A percentile compares a stretch with the other conserved stretches of the same genome.
phyloP scores from a whole-genome alignment of 2,329 filamentous ascomycete genomes.

The Pseudocercospora pini-densiflorae region DNA sequence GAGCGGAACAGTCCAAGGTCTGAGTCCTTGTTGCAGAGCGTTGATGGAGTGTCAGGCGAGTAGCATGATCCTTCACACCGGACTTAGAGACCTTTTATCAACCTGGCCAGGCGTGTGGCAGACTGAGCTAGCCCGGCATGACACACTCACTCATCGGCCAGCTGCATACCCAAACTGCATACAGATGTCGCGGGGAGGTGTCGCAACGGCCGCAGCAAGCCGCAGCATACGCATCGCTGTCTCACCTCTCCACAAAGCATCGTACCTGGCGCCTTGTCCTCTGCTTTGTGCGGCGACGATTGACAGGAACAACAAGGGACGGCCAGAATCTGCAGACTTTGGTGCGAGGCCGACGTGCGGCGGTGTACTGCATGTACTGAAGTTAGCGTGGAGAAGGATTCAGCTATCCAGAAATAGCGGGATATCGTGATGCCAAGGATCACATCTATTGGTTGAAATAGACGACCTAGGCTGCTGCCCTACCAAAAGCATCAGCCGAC shows the following conservation, averaged over 20 bases:
- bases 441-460: background rate
- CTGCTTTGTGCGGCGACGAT: background rate
- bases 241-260: background rate
- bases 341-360: background rate
- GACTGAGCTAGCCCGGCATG: constrained; percentile 10
- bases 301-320: background rate
- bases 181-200: background rate
- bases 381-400: constrained; percentile 7
- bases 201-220: constrained; percentile 16
- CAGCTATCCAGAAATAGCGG: constrained; percentile 9
- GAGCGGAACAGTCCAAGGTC: background rate
- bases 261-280: background rate
- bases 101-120: constrained; percentile 9
- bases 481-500: background rate
- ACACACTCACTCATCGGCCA: constrained; percentile 9
- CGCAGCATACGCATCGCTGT: constrained; percentile 11
- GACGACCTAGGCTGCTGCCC: background rate
- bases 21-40: constrained; percentile 1
- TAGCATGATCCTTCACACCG: constrained; percentile 7
- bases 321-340: background rate
- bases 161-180: background rate
- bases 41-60: constrained; percentile 3
- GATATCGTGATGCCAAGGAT: background rate
- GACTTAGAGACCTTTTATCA: constrained; percentile 6
- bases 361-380: constrained; percentile 8